Percentiles rank a stretch among this genome's conserved stretches.
Evolutionary conservation across 2,329 filamentous ascomycete species (phyloP).

Genomic region (Ceratocystis eucalypticola): DNA sequence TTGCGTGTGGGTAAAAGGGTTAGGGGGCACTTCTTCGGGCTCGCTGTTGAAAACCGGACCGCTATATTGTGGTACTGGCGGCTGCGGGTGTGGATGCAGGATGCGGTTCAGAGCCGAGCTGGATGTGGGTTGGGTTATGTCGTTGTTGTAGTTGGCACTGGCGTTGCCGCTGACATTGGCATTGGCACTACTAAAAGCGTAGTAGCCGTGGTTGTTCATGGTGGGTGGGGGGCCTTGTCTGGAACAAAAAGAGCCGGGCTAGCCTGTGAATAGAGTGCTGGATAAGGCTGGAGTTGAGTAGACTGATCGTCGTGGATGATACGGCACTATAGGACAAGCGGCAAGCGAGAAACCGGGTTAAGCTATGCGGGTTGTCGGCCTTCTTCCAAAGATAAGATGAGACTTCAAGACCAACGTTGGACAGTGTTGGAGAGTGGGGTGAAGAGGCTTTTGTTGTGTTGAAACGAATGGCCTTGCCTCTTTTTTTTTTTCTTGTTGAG

Average conservation of each 20-base stretch:
- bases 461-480: neutral
- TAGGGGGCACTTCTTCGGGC: no score
- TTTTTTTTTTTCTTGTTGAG: neutral
- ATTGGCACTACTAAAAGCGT: neutral
- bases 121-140: neutral
- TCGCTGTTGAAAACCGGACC: neutral
- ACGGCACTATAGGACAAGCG: neutral
- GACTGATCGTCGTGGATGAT: neutral
- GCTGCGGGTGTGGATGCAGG: neutral
- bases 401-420: neutral
- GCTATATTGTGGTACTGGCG: neutral
- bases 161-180: no score
- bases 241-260: neutral
- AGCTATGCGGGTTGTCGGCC: neutral
- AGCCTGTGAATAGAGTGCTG: neutral
- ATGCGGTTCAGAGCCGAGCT: conserved; percentile 9
- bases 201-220: neutral
- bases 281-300: neutral
- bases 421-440: neutral
- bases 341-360: neutral
- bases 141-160: neutral
- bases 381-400: neutral
- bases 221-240: neutral
- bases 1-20: no score
- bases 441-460: neutral